Base-by-base conservation (phyloP, 2,329 filamentous ascomycete species). In the Gliomastix tumulicola region DNA sequence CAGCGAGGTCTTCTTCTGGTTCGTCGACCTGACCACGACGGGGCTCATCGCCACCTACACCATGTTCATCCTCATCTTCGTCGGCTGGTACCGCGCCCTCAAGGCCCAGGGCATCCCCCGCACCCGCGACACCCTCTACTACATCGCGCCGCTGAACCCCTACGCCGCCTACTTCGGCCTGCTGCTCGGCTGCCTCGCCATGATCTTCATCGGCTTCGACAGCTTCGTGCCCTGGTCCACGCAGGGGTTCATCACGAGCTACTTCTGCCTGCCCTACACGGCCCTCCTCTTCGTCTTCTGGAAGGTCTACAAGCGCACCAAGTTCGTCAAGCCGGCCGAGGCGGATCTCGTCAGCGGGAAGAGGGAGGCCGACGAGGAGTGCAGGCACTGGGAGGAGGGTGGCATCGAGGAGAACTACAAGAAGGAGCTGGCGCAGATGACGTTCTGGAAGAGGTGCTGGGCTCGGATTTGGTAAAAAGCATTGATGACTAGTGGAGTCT, bases 261-360 rank as follows among this genome's bases (percentile, higher is more conserved):
- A 77, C 52, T 73, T 76, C 47, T 68, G 62, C 8, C 56, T 76
- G 21, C 64, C 66, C 5, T 74, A 74, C 46, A 71, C 70, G 36
- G 47, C 69, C 25, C 50, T 65, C 6, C 60, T 88, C 9, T 88
- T 75, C 49, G 20, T 82, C 4, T 70, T 67, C 6, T 87, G 80
- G 76, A 88, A 88, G 58, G 8, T 83, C 3, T 39, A 74, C 45
- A 76, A 81, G 55, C 69, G 66, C 49, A 84, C 80, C 1, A 76
- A 70, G 44, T 66, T 72, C 41, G 57, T 71, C 35, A 64, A 62
- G 32, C 64, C 76, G 2, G 58, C 69, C 16, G 72, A 83, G 36
- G 69, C 78, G 0, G 81, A 87, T 53, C 55, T 86, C 30, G 49
- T 70, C 21, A 72, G 72, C 23, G 79, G 81, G 40, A 62, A 84